A percentile compares a stretch with the other conserved stretches of the same genome.
phyloP scores from a whole-genome alignment of 2,329 filamentous ascomycete species.

The Malbranchea cinnamomea region DNA sequence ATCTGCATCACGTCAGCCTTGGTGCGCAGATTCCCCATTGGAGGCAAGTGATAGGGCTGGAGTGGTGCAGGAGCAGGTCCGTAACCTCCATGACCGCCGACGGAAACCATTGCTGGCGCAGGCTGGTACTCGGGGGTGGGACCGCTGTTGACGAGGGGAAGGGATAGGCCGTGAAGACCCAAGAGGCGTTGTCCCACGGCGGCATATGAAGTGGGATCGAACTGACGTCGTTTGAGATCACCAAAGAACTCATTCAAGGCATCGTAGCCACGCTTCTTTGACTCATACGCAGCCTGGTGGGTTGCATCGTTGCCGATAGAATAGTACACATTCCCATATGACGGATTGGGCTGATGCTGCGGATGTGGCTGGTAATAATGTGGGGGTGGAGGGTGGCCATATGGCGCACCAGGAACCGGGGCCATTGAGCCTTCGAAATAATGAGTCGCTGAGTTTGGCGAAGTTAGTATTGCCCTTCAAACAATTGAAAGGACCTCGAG shows the following conservation, averaged over 20 bases:
- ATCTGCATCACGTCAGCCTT: conserved; percentile 91
- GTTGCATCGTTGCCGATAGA: conserved; percentile 54
- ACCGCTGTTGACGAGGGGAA: conserved; percentile 43
- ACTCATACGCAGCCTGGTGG: conserved; percentile 50
- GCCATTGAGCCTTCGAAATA: conserved; percentile 40
- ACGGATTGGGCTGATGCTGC: conserved; percentile 39
- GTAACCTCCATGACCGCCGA: conserved; percentile 37
- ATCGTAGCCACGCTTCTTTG: conserved; percentile 72
- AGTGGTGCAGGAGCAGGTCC: conserved; percentile 47
- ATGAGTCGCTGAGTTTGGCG: conserved; percentile 28
- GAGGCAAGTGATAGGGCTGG: conserved; percentile 71
- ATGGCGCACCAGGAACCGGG: conserved; percentile 30
- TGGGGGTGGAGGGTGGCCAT: conserved; percentile 29
- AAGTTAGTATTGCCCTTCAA: neutral
- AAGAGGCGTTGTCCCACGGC: conserved; percentile 82
- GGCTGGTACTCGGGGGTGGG: conserved; percentile 39
- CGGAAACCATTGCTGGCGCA: conserved; percentile 39
- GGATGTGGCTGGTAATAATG: conserved; percentile 35
- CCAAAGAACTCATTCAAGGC: conserved; percentile 89
- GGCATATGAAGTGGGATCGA: conserved; percentile 78
- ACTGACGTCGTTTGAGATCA: conserved; percentile 76
- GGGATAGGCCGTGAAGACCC: conserved; percentile 55
- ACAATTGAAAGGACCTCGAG: neutral
- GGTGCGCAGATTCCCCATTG: conserved; percentile 75
- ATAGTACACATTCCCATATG: conserved; percentile 65